Evolutionary conservation across 2,329 filamentous ascomycete genomes (phyloP).

Genomic region (Trichoderma simmonsii): DNA sequence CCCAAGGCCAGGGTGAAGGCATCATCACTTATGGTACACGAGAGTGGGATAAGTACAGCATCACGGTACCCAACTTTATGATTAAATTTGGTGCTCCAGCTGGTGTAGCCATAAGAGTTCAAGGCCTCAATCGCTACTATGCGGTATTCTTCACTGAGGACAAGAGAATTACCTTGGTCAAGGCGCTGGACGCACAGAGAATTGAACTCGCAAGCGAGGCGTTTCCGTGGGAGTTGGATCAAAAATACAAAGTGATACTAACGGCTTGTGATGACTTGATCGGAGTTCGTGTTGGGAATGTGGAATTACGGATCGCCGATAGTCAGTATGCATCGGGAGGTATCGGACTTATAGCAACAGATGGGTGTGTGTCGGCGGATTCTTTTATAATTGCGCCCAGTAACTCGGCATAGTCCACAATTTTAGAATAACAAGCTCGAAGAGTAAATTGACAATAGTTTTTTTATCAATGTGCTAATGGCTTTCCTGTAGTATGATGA

Average conservation of each 20-base stretch:
- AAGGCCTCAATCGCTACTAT: constrained; percentile 33
- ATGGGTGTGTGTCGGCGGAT: constrained; percentile 17
- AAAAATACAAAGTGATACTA: background rate
- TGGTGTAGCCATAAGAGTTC: constrained; percentile 29
- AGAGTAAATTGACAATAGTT: background rate
- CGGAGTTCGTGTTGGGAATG: background rate
- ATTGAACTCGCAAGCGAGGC: background rate
- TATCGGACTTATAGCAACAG: constrained; percentile 18
- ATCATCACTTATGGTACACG: constrained; percentile 32
- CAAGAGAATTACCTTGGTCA: constrained; percentile 19
- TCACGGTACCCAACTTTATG: constrained; percentile 23
- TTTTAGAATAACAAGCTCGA: background rate
- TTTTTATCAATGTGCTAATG: background rate
- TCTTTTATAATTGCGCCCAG: background rate
- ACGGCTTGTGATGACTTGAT: background rate
- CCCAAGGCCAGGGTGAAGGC: constrained; percentile 24
- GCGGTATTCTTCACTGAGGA: constrained; percentile 24
- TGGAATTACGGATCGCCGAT: constrained; percentile 5
- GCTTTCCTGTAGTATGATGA: background rate
- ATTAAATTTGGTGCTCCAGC: constrained; percentile 26
- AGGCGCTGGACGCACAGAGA: constrained; percentile 13
- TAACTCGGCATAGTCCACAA: background rate
- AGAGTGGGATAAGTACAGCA: constrained; percentile 31
- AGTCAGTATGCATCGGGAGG: constrained; percentile 12
- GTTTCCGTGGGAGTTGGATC: constrained; percentile 15